Conservation (phyloP, 495 filamentous ascomycete genomes). For the Penicillium riverlandense region DNA sequence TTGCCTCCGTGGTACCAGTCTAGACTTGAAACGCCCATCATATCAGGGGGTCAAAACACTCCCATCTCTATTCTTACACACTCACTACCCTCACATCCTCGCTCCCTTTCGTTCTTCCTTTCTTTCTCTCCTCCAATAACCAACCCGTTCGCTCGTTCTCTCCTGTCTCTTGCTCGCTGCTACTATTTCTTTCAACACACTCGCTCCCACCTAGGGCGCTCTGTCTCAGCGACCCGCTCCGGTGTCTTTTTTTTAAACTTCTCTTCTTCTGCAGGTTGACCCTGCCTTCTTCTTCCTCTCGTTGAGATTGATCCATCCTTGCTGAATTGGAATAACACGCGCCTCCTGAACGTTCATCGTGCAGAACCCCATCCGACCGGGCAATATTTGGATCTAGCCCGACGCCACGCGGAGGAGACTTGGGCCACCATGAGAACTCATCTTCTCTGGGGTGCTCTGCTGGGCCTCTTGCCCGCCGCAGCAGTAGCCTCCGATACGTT, state of each 20-base stretch:
- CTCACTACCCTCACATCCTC: not conserved
- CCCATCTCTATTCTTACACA: not conserved
- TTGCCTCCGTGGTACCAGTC: too few relatives aligned
- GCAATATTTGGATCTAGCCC: too few relatives aligned
- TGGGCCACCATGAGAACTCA: too few relatives aligned
- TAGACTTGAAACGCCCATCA: not conserved
- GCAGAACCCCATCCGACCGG: too few relatives aligned
- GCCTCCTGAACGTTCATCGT: not conserved
- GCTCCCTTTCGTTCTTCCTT: not conserved
- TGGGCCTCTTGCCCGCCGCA: constrained; percentile 9
- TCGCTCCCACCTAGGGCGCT: not conserved
- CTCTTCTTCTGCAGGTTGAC: constrained; percentile 20
- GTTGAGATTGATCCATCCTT: not conserved
- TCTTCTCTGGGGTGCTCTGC: constrained; percentile 20
- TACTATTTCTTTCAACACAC: not conserved
- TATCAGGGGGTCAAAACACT: constrained; percentile 5
- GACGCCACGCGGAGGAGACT: too few relatives aligned
- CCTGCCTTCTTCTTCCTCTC: constrained; percentile 9
- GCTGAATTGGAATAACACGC: not conserved
- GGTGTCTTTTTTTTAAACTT: not conserved
- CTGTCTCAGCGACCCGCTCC: not conserved
- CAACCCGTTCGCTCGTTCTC: constrained; percentile 2
- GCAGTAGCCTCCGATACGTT: constrained; percentile 62
- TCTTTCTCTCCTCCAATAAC: constrained; percentile 1
- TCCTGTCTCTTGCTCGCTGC: constrained; percentile 1